Percentiles rank a stretch among this genome's conserved stretches.
Conservation (phyloP, 176 grass and related monocot species). For the Hordeum marinum region DNA sequence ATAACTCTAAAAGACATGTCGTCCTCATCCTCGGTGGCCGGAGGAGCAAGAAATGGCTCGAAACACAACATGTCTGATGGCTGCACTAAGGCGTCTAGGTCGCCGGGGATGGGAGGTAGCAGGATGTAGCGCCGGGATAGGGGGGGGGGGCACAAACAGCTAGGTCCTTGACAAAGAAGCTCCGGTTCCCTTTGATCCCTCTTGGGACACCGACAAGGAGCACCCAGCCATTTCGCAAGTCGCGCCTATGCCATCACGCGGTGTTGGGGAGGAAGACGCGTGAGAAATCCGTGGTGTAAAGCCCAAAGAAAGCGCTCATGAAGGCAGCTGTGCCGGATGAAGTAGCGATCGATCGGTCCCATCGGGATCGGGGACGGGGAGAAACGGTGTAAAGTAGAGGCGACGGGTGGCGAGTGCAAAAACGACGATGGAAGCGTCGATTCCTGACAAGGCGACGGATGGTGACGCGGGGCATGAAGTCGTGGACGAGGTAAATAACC, state of each 20-base stretch:
- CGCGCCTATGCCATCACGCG: neutral
- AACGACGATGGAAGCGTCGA: neutral
- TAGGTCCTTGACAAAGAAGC: neutral
- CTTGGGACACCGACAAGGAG: neutral
- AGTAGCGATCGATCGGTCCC: neutral
- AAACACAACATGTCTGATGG: too few relatives aligned
- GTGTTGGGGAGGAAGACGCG: neutral
- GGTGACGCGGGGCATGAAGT: too few relatives aligned
- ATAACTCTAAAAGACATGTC: neutral
- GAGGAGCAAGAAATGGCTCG: neutral
- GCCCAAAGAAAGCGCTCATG: neutral
- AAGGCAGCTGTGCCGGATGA: neutral
- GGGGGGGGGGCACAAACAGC: neutral
- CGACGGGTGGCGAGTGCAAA: neutral
- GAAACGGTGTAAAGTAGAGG: neutral
- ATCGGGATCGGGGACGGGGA: neutral
- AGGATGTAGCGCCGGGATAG: neutral
- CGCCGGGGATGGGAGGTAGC: neutral
- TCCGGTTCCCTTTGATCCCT: neutral
- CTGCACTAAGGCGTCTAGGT: neutral
- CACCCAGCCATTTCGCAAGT: neutral
- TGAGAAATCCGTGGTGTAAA: neutral
- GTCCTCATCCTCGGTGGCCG: neutral
- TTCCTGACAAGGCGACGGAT: neutral
- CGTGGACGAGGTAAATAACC: neutral